Base-by-base conservation (phyloP, 2,329 filamentous ascomycete species). In the Sphaerulina vaccinii region DNA sequence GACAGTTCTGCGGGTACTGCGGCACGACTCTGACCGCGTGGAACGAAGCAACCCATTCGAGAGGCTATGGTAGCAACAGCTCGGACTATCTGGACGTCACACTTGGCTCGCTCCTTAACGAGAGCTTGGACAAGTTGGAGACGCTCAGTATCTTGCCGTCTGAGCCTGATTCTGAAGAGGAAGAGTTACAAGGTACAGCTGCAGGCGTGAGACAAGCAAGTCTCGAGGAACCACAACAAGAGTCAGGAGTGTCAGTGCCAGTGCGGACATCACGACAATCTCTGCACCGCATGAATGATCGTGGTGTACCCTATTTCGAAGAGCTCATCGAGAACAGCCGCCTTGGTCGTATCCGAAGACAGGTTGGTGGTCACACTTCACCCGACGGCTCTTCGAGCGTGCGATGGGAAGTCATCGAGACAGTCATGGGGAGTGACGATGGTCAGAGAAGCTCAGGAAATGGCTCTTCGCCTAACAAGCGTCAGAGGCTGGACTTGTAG, bases 1-100 rank as follows among this genome's bases (percentile, higher is more conserved):
- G 88, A 43, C 82, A 90, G 60, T 96, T 96, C 71, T 96, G 91
- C 71, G 91, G 91, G 19, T 95, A 87, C 73, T 96, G 91, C 68
- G 91, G 91, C 46, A 95, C 90, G 0, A 87, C 88, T 10, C 75
- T 96, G 48, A 86, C 86, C 0, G 89, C 86, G 62, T 96, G 90
- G 90, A 86, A 84, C 40, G 90, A 95, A 69, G 71, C 41, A 24
- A 32, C 24, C 81, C 35, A 43, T 29, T 15, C 37, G 33, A 18
- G 50, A 42, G 19, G 38, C 49, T 33, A 49, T 27, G 33, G 50
- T 19, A 86, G 87, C 0, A 73, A 71, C 1, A 88, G 93, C 67
- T 85, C 86, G 10, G 83, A 90, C 6, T 92, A 81, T 66, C 90
- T 96, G 72, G 85, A 84, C 53, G 75, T 96, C 51, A 87, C 90